Percentiles rank a stretch among this genome's conserved stretches.
phyloP scores from a whole-genome alignment of 768 basidiomycete genomes.

The Boletus sp. region DNA sequence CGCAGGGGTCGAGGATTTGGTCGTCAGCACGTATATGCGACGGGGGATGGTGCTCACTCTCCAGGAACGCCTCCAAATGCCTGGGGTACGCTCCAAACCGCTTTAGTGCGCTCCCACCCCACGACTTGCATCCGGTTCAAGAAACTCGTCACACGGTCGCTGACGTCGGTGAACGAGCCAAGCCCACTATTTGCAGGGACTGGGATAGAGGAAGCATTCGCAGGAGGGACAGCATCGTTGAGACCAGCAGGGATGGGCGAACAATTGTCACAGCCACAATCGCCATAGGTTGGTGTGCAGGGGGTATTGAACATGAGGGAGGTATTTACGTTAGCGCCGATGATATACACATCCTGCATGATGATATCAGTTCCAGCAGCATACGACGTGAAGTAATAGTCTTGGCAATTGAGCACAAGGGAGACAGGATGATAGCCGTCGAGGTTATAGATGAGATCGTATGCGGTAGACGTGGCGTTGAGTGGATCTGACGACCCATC shows the following conservation, averaged over 20 bases:
- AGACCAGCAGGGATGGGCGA: slow-evolving; percentile 39
- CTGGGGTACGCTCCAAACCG: slow-evolving; percentile 78
- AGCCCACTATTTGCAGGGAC: slow-evolving; percentile 23
- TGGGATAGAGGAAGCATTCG: slow-evolving; percentile 15
- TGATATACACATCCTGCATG: slow-evolving; percentile 54
- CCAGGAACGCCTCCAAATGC: slow-evolving; percentile 54
- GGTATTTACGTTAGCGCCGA: slow-evolving; percentile 59
- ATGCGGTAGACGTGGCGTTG: slow-evolving; percentile 47
- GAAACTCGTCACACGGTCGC: slow-evolving; percentile 64
- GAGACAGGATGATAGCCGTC: slow-evolving; percentile 69
- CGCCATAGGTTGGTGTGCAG: slow-evolving; percentile 63
- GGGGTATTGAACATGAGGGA: slow-evolving; percentile 57
- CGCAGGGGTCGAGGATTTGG: neutral
- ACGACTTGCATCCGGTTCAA: slow-evolving; percentile 50
- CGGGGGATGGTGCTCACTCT: slow-evolving; percentile 26
- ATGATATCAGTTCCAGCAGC: slow-evolving; percentile 65
- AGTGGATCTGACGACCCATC: slow-evolving; percentile 67
- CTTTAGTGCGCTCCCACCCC: slow-evolving; percentile 65
- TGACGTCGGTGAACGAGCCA: slow-evolving; percentile 58
- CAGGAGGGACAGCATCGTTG: slow-evolving; percentile 22
- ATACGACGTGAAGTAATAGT: slow-evolving; percentile 60
- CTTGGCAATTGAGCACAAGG: slow-evolving; percentile 60
- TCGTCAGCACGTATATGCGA: neutral
- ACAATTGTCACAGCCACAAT: slow-evolving; percentile 73
- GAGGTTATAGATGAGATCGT: slow-evolving; percentile 55